Base-by-base conservation (phyloP, 2,329 filamentous ascomycete species). In the Colletotrichum sp. region DNA sequence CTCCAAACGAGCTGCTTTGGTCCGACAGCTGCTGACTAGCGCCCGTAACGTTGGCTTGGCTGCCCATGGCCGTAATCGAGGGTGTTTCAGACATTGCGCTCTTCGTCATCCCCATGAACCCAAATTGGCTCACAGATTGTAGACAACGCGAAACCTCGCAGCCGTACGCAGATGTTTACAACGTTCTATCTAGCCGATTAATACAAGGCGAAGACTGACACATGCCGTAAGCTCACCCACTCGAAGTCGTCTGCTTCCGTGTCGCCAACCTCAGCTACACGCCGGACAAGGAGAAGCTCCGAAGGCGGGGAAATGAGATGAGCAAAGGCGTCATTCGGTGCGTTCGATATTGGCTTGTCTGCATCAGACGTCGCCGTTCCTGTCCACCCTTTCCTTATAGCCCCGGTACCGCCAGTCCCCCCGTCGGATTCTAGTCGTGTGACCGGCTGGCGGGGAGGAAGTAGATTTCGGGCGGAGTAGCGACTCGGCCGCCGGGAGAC, bases 41-140 rank as follows among this genome's bases (percentile, higher is more conserved):
- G 65, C 65, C 38, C 65, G 65, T 71, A 43, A 71, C 61, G 67
- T 59, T 71, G 52, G 55, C 36, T 48, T 73, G 66, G 71, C 71
- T 64, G 71, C 58, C 55, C 43, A 69, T 61, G 61, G 21, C 61
- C 38, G 61, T 56, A 36, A 59, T 72, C 34, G 68, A 66, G 30
- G 61, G 55, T 56, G 72, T 74, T 74, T 71, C 72, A 74, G 72
- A 71, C 21, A 58, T 58, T 55, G 36, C 38, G 67, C 52, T 62
- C 68, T 66, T 71, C 68, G 72, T 74, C 72, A 74, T 66, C 69
- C 68, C 68, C 68, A 26, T 24, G 36, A 74, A 71, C 68, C 68
- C 61, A 65, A 43, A 71, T 24, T 34, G 52, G 48, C 67, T 24
- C 12, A n/a, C 34, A 21, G 24, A 9, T n/a, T 18, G 16, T 18